These are phyloP conservation scores for Nemania sp. DNA, from an alignment of 2,329 filamentous ascomycete genomes.

Conservation along the genomic window DNA sequence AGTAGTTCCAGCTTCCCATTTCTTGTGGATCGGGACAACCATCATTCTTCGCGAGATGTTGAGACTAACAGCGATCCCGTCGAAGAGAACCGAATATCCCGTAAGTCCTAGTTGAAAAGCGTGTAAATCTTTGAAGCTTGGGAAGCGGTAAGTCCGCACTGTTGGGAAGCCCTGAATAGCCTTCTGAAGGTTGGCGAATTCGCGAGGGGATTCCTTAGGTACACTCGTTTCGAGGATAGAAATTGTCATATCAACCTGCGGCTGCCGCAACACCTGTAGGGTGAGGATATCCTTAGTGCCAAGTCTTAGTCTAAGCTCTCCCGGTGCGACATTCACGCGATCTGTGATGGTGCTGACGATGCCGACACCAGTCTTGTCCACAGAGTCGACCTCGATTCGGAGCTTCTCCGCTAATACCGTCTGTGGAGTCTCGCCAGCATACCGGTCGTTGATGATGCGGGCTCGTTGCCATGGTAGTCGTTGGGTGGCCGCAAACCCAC, in stretches of 20 bases:
- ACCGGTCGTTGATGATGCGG: slow-evolving; percentile 78
- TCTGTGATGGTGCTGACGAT: slow-evolving; percentile 79
- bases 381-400: slow-evolving; percentile 79
- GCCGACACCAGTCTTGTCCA: slow-evolving; percentile 59
- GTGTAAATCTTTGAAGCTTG: slow-evolving; percentile 76
- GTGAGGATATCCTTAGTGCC: slow-evolving; percentile 71
- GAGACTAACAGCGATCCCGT: slow-evolving; percentile 78
- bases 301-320: slow-evolving; percentile 76
- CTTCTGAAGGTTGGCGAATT: slow-evolving; percentile 72
- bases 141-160: slow-evolving; percentile 78
- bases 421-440: slow-evolving; percentile 70
- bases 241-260: slow-evolving; percentile 81
- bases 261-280: slow-evolving; percentile 75
- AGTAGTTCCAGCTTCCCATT: slow-evolving; percentile 86
- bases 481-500: slow-evolving; percentile 61
- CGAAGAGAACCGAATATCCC: slow-evolving; percentile 81
- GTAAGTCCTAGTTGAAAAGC: slow-evolving; percentile 83
- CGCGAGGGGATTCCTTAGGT: slow-evolving; percentile 70
- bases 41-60: slow-evolving; percentile 86
- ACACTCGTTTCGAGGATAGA: slow-evolving; percentile 77
- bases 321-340: slow-evolving; percentile 81
- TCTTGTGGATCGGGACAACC: slow-evolving; percentile 94
- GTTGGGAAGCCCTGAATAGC: slow-evolving; percentile 68
- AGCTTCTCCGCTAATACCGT: slow-evolving; percentile 83
- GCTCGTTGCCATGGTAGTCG: slow-evolving; percentile 73